Percentiles rank a stretch among this genome's conserved stretches.
Conservation (phyloP, 2,329 filamentous ascomycete genomes). For the Mycocentrospora acerina region DNA sequence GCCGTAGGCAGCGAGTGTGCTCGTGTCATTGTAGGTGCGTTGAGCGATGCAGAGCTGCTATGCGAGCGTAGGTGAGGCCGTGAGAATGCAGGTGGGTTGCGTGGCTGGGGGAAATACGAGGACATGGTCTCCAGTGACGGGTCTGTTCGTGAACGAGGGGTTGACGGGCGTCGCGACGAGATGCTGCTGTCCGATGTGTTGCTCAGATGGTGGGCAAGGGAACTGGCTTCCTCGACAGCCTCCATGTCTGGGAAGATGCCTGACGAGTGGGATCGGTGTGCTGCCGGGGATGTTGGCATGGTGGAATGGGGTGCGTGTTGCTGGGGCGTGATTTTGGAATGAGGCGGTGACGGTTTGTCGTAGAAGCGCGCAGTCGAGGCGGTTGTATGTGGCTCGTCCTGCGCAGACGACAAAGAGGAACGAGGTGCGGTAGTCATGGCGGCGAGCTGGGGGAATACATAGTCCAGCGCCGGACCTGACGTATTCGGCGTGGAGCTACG, state of each 20-base stretch:
- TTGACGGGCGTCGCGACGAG: conserved; percentile 31
- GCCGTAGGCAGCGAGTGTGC: conserved; percentile 51
- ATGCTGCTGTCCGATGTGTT: conserved; percentile 26
- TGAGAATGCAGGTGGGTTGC: conserved; percentile 52
- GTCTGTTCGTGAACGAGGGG: conserved; percentile 43
- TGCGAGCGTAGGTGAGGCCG: conserved; percentile 49
- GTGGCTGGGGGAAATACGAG: conserved; percentile 36
- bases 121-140: conserved; percentile 30
- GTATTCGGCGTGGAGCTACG: conserved; percentile 16
- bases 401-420: conserved; percentile 16
- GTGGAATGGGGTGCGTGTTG: conserved; percentile 4
- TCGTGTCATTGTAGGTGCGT: conserved; percentile 50
- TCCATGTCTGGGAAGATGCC: conserved; percentile 8
- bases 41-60: conserved; percentile 43
- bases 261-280: conserved; percentile 2
- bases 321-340: conserved; percentile 2
- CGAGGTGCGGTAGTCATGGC: conserved; percentile 29
- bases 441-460: conserved; percentile 31
- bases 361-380: conserved; percentile 9
- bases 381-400: conserved; percentile 8
- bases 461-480: conserved; percentile 16
- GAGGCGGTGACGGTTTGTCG: conserved; percentile 5
- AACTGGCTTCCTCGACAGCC: conserved; percentile 26
- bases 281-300: conserved; percentile 1
- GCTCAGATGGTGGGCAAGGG: conserved; percentile 25